phyloP scores from a whole-genome alignment of 192 early-diverging fungal species.

The Backusella sp. region DNA sequence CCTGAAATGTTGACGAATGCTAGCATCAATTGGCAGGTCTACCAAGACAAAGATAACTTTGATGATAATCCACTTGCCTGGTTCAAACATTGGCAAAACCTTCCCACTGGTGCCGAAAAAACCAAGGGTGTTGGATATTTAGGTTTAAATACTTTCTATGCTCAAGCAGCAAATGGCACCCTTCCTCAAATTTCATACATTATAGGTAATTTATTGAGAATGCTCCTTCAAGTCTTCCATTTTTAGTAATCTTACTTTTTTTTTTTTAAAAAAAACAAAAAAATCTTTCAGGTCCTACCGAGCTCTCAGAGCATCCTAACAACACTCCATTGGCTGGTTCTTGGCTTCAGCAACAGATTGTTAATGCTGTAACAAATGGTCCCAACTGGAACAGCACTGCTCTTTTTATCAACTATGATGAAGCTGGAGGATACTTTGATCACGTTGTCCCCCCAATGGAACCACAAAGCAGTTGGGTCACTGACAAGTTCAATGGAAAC shows the following conservation, averaged over 20 bases:
- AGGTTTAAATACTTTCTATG: constrained; percentile 27
- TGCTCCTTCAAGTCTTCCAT: not conserved
- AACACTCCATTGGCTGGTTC: constrained; percentile 29
- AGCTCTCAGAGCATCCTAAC: constrained; percentile 23
- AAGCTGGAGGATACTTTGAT: constrained; percentile 26
- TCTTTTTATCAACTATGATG: constrained; percentile 32
- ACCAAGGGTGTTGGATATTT: constrained; percentile 25
- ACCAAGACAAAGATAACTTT: constrained; percentile 30
- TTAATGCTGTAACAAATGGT: constrained; percentile 25
- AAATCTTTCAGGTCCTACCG: not conserved
- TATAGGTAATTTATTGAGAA: constrained; percentile 7
- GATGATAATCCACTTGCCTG: constrained; percentile 33
- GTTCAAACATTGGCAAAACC: constrained; percentile 26
- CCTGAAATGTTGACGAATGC: constrained; percentile 22
- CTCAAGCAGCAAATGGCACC: constrained; percentile 25
- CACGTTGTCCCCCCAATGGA: constrained; percentile 22
- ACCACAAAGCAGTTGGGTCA: constrained; percentile 14
- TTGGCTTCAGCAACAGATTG: constrained; percentile 30
- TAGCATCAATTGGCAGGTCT: constrained; percentile 26
- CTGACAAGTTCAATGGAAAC: constrained; percentile 10
- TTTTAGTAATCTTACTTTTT: not conserved
- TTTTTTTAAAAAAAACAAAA: not conserved
- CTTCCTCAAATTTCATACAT: constrained; percentile 22
- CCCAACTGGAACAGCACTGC: constrained; percentile 21
- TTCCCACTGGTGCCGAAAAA: constrained; percentile 25